A percentile compares a stretch with the other conserved stretches of the same genome.
phyloP scores from a whole-genome alignment of 495 filamentous ascomycete genomes.

The Hypoxylon fuscum region DNA sequence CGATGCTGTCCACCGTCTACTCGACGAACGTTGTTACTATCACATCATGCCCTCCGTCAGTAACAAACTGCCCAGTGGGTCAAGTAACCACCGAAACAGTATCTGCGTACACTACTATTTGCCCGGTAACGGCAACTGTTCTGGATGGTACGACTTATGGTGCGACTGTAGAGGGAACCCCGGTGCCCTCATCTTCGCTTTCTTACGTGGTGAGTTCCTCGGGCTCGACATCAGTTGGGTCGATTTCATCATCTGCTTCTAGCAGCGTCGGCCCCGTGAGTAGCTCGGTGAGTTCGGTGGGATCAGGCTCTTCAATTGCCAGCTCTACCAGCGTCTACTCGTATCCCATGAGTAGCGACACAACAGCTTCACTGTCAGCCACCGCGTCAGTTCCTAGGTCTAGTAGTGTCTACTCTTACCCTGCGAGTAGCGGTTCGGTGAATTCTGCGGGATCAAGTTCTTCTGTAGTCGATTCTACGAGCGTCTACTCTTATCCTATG shows the following conservation, averaged over 20 bases:
- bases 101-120: slow-evolving; percentile 53
- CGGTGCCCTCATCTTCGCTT: slow-evolving; percentile 1
- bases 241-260: slow-evolving; percentile 9
- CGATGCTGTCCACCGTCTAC: slow-evolving; percentile 43
- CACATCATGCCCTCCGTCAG: slow-evolving; percentile 62
- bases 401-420: slow-evolving; percentile 7
- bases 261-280: not conserved
- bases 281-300: slow-evolving; percentile 5
- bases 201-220: not conserved
- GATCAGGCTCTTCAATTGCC: slow-evolving; percentile 3
- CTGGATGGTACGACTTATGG: slow-evolving; percentile 43
- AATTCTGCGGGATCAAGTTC: slow-evolving; percentile 5
- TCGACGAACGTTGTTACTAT: slow-evolving; percentile 53
- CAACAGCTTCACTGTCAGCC: not conserved
- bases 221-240: not conserved
- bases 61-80: slow-evolving; percentile 65
- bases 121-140: slow-evolving; percentile 51
- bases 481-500: not conserved
- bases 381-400: slow-evolving; percentile 6
- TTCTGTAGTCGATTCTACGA: slow-evolving; percentile 11
- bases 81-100: slow-evolving; percentile 47
- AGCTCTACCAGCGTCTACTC: slow-evolving; percentile 9
- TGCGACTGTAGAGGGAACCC: slow-evolving; percentile 9
- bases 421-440: not conserved
- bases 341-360: not conserved